These are phyloP conservation scores for Coemansia sp. DNA, from an alignment of 192 early-diverging fungal species.

Conservation along the genomic window DNA sequence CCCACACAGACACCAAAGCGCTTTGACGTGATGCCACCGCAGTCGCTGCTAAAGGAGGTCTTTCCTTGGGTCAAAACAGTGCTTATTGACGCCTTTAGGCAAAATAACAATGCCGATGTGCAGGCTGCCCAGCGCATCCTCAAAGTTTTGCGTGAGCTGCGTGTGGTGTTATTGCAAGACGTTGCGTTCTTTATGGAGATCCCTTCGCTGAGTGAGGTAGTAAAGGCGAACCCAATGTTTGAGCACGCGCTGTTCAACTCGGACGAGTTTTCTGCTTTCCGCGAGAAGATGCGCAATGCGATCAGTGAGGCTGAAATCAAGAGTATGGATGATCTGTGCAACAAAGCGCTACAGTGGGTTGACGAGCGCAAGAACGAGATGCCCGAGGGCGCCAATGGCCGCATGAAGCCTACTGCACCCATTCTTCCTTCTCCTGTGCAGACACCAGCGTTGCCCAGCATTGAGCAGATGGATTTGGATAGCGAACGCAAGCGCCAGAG, in stretches of 20 bases:
- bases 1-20: conserved; percentile 20
- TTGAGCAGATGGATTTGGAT: not conserved
- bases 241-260: conserved; percentile 30
- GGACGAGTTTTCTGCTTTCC: conserved; percentile 21
- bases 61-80: conserved; percentile 47
- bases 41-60: conserved; percentile 34
- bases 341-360: conserved; percentile 15
- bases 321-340: conserved; percentile 12
- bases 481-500: conserved; percentile 19
- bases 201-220: conserved; percentile 16
- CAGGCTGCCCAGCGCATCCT: conserved; percentile 35
- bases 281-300: conserved; percentile 26
- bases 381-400: conserved; percentile 14
- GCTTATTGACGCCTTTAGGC: conserved; percentile 28
- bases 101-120: conserved; percentile 41
- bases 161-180: conserved; percentile 44
- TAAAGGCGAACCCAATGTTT: conserved; percentile 26
- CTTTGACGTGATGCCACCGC: conserved; percentile 30
- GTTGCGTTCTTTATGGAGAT: conserved; percentile 44
- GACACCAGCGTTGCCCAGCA: not conserved
- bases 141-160: conserved; percentile 42
- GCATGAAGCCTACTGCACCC: conserved; percentile 32
- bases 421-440: conserved; percentile 1
- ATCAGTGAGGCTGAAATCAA: conserved; percentile 24
- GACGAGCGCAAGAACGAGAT: conserved; percentile 19